These are phyloP conservation scores for Blastocladiella emersonii DNA, from an alignment of 371 early-diverging fungal genomes.

Conservation along the genomic window DNA sequence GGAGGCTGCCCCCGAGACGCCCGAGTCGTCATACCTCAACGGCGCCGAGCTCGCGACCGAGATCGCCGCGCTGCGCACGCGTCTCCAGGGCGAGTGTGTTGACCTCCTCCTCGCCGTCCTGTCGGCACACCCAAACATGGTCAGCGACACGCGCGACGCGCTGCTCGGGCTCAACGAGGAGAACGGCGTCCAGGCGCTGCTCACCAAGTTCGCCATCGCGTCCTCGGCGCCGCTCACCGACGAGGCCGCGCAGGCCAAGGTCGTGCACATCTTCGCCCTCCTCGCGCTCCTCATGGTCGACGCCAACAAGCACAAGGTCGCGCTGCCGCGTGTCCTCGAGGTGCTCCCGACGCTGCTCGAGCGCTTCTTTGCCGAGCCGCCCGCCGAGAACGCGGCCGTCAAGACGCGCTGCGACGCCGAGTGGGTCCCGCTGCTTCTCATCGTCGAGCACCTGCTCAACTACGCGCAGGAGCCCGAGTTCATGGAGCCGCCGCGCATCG, in stretches of 20 bases:
- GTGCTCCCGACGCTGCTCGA: background rate
- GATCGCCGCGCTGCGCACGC: too few species aligned
- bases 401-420: background rate
- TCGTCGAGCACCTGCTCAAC: conserved; percentile 1
- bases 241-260: background rate
- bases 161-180: background rate
- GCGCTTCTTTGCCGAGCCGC: background rate
- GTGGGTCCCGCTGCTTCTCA: background rate
- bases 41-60: too few species aligned
- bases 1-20: too few species aligned
- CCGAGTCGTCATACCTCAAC: too few species aligned
- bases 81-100: too few species aligned
- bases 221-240: too few species aligned
- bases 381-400: background rate
- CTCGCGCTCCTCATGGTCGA: background rate
- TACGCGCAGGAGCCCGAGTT: conserved; percentile 1
- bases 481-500: background rate
- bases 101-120: too few species aligned
- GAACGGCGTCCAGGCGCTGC: background rate
- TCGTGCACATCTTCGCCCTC: background rate
- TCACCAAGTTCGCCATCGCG: too few species aligned
- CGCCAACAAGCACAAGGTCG: background rate
- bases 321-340: background rate
- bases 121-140: too few species aligned
- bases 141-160: background rate